Conservation (phyloP, 306 rosid species). For the Parietaria judaica region DNA sequence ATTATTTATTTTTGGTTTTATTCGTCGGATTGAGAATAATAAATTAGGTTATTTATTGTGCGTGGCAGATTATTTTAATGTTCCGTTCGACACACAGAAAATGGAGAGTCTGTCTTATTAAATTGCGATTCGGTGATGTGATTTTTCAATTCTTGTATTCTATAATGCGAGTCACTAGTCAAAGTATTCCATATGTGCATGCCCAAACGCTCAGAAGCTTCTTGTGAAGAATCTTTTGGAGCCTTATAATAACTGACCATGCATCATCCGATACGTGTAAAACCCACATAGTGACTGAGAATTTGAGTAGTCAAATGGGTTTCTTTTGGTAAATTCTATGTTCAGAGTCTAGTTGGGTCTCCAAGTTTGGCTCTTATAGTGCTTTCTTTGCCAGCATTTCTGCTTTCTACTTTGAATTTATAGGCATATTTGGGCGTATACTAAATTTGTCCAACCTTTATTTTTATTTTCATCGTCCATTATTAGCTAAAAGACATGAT, state of each 20-base stretch:
- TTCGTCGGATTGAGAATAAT: not conserved
- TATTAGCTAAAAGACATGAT: too few species aligned
- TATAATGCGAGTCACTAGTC: too few species aligned
- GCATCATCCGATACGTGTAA: not conserved
- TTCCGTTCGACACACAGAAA: not conserved
- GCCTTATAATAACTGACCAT: not conserved
- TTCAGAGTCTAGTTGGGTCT: not conserved
- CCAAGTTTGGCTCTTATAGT: not conserved
- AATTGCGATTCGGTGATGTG: slow-evolving; percentile 4
- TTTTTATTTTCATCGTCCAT: too few species aligned
- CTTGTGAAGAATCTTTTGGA: slow-evolving; percentile 7
- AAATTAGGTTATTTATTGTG: slow-evolving; percentile 1
- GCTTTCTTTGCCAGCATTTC: not conserved
- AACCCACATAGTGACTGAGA: not conserved
- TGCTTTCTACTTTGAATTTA: too few species aligned
- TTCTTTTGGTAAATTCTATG: not conserved
- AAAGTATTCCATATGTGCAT: slow-evolving; percentile 2
- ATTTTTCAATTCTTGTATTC: not conserved
- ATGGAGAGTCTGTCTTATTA: not conserved
- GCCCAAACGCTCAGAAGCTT: not conserved
- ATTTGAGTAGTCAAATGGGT: not conserved
- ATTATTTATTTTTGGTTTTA: slow-evolving; percentile 2
- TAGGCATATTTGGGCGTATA: too few species aligned
- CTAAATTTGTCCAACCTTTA: too few species aligned
- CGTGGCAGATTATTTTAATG: slow-evolving; percentile 1